Evolutionary conservation across 2,329 filamentous ascomycete genomes (phyloP).

Genomic region (Aplosporella prunicola): DNA sequence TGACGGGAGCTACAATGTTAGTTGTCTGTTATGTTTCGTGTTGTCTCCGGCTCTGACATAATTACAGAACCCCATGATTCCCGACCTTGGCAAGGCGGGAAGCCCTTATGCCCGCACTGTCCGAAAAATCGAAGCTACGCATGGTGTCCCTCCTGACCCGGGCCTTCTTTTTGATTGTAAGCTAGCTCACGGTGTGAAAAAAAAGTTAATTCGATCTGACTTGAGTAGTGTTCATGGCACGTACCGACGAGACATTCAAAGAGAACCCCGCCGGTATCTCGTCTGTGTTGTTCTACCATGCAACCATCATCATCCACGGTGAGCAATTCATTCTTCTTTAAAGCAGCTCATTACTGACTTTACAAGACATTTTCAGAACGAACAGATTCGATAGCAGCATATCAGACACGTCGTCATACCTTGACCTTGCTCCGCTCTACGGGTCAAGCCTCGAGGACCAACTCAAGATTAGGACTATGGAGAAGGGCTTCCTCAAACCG

Average conservation of each 20-base stretch:
- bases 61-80: conserved; percentile 34
- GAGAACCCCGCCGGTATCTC: conserved; percentile 38
- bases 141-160: conserved; percentile 2
- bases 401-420: conserved; percentile 36
- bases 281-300: conserved; percentile 40
- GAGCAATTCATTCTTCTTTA: neutral
- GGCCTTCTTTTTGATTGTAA: conserved; percentile 4
- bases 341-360: neutral
- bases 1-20: conserved; percentile 65
- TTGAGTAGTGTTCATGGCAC: conserved; percentile 16
- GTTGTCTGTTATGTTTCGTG: conserved; percentile 47
- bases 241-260: conserved; percentile 16
- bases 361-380: conserved; percentile 34
- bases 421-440: conserved; percentile 39
- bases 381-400: conserved; percentile 26
- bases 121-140: conserved; percentile 12
- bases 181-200: neutral
- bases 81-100: conserved; percentile 46
- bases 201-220: no score
- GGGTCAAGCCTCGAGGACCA: conserved; percentile 30
- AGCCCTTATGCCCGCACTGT: conserved; percentile 38
- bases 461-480: conserved; percentile 25
- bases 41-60: no score
- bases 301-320: conserved; percentile 45
- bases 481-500: conserved; percentile 31